Evolutionary conservation across 2,329 filamentous ascomycete species (phyloP), one percentile per base, ranked within the genome.

Genomic region (Claviceps paspali): DNA sequence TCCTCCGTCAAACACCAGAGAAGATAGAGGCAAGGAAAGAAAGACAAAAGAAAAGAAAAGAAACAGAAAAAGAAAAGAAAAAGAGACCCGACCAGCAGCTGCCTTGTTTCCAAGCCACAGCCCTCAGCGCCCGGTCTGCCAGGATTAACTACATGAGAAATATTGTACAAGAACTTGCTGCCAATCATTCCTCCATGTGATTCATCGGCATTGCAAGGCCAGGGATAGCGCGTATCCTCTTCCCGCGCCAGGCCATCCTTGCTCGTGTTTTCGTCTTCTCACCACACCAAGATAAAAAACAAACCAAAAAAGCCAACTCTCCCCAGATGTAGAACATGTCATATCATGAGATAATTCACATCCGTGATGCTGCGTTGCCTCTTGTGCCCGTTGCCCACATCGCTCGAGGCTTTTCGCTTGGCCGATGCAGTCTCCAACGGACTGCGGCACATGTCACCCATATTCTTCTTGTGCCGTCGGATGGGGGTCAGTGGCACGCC

Each of bases 401-500:
- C 65, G 14, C 52, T 53, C 3, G 67, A 62, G 21, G 69, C 68
- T 53, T 75, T 76, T 43, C 71, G 65, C 56, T 75, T 76, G 38
- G 67, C 61, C 21, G 65, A 62, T 19, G 60, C 45, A 3, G 56
- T 52, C 21, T 67, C 64, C 8, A 72, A 58, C 15, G 70, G 68
- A 47, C 68, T 73, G 42, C 64, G 64, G 27, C 60, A 50, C 26
- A 61, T 45, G 39, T 67, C 63, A 35, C 61, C 54, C 49, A 60
- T 50, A 29, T 57, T 54, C 39, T 59, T 63, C 57, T 70, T 75
- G 29, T 69, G 68, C 42, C 75, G 71, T 35, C 78, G 70, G 33
- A 73, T 63, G 2, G 79, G 79, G 3, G 79, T 82, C 42, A 82
- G 69, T n/a, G 78, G 77, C 2, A 73, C 68, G 28, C 73, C 73